These are phyloP conservation scores for Vitis hybrid DNA, from an alignment of 177 flowering plant genomes.

Conservation along the genomic window DNA sequence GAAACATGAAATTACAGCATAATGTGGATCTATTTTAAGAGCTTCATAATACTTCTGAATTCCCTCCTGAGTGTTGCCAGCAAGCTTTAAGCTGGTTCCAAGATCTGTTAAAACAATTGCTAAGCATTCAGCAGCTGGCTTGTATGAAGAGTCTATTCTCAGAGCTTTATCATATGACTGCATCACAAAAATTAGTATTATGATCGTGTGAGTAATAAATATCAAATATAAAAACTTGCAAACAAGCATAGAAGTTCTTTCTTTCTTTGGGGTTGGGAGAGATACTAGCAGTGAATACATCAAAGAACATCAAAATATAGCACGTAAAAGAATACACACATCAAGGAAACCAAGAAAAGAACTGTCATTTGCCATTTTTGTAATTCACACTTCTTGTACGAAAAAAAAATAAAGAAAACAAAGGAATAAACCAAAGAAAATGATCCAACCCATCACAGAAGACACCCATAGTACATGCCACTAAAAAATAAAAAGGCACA, in stretches of 20 bases:
- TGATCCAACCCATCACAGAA: too few relatives aligned
- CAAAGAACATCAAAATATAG: too few relatives aligned
- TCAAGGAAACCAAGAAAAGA: too few relatives aligned
- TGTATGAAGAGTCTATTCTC: conserved; percentile 74
- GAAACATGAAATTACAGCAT: conserved; percentile 67
- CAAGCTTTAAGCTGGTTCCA: conserved; percentile 96
- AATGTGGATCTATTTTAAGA: conserved; percentile 83
- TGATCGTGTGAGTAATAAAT: not conserved
- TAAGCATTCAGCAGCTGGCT: conserved; percentile 93
- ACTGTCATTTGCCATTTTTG: too few relatives aligned
- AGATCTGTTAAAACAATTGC: conserved; percentile 95
- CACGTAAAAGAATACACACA: too few relatives aligned
- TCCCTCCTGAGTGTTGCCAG: conserved; percentile 96
- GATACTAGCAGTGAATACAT: too few relatives aligned
- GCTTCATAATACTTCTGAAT: conserved; percentile 95
- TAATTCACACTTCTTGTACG: too few relatives aligned
- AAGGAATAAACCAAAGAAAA: too few relatives aligned
- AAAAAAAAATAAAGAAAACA: too few relatives aligned
- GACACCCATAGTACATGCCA: too few relatives aligned
- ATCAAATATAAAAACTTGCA: not conserved
- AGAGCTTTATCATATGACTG: conserved; percentile 96
- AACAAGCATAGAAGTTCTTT: not conserved
- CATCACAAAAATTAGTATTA: conserved; percentile 18
- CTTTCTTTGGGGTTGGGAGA: too few relatives aligned
- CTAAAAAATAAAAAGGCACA: too few relatives aligned